phyloP scores from a whole-genome alignment of 257 asterid species.

The Linaria vulgaris region DNA sequence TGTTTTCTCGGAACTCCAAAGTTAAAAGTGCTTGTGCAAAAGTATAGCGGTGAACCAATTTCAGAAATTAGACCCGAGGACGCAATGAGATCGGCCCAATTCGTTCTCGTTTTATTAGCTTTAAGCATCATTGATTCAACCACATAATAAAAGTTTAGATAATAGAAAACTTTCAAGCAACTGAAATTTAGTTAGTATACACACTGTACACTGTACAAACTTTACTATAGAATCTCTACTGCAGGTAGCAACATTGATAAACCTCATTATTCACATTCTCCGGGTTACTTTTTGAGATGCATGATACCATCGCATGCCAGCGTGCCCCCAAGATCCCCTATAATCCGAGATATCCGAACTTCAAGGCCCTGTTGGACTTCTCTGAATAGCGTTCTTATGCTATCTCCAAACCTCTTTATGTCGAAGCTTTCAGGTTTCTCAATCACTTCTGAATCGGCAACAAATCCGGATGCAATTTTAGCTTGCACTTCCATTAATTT shows the following conservation, averaged over 20 bases:
- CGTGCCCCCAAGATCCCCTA: constrained; percentile 86
- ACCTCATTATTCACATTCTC: constrained; percentile 15
- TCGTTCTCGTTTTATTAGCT: too few species aligned
- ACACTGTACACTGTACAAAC: neutral
- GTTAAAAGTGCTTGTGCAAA: too few species aligned
- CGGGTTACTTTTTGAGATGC: constrained; percentile 51
- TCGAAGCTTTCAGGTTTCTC: constrained; percentile 69
- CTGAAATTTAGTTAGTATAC: too few species aligned
- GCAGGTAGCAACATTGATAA: neutral
- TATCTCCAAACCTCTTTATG: constrained; percentile 68
- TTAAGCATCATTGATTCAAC: too few species aligned
- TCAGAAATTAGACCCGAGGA: too few species aligned
- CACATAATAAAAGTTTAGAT: too few species aligned
- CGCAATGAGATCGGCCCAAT: too few species aligned
- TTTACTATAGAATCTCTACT: constrained; percentile 6
- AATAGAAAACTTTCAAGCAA: too few species aligned
- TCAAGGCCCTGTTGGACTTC: constrained; percentile 94
- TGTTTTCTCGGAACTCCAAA: too few species aligned
- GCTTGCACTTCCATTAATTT: constrained; percentile 34
- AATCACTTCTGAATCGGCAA: constrained; percentile 37
- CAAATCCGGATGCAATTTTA: constrained; percentile 64
- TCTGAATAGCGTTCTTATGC: constrained; percentile 56
- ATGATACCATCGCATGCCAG: constrained; percentile 79
- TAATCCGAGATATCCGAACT: constrained; percentile 75
- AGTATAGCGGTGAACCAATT: too few species aligned